Percentiles rank a stretch among this genome's conserved stretches.
These are phyloP conservation scores for Pezizomycotina sp. DNA, from an alignment of 2,329 filamentous ascomycete species.

Conservation along the genomic window DNA sequence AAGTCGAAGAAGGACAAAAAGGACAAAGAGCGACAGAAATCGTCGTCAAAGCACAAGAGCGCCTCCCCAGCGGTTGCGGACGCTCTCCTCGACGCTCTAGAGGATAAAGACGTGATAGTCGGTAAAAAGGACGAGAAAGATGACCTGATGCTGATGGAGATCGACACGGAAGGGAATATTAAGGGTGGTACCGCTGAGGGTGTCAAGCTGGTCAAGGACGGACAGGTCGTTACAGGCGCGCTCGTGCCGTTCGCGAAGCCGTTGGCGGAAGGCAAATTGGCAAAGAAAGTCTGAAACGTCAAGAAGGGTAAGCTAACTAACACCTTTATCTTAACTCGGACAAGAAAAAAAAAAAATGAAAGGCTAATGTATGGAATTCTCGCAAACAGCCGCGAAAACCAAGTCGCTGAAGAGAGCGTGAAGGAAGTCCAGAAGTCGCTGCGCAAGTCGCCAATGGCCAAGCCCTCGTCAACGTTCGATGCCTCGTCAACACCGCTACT, in stretches of 20 bases:
- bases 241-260: conserved; percentile 74
- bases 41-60: too few relatives aligned
- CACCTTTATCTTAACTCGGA: conserved; percentile 5
- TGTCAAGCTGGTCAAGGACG: too few relatives aligned
- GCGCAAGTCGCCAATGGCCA: conserved; percentile 69
- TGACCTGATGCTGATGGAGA: too few relatives aligned
- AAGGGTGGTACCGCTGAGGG: too few relatives aligned
- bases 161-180: too few relatives aligned
- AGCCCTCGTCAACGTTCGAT: conserved; percentile 46
- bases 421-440: conserved; percentile 98
- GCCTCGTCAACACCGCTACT: conserved; percentile 42
- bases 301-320: conserved; percentile 37
- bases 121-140: too few relatives aligned
- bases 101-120: too few relatives aligned
- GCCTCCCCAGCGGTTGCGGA: too few relatives aligned
- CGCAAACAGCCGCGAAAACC: conserved; percentile 63
- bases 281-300: conserved; percentile 49
- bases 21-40: too few relatives aligned
- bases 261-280: conserved; percentile 59
- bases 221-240: conserved; percentile 32
- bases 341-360: conserved; percentile 9
- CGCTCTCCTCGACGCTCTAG: too few relatives aligned
- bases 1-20: too few relatives aligned
- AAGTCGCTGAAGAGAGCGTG: conserved; percentile 94
- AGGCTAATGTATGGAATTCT: background rate